Percentiles rank a stretch among this genome's conserved stretches.
These are phyloP conservation scores for Scopulariopsis brevicaulis DNA, from an alignment of 2,329 filamentous ascomycete species.

Conservation along the genomic window DNA sequence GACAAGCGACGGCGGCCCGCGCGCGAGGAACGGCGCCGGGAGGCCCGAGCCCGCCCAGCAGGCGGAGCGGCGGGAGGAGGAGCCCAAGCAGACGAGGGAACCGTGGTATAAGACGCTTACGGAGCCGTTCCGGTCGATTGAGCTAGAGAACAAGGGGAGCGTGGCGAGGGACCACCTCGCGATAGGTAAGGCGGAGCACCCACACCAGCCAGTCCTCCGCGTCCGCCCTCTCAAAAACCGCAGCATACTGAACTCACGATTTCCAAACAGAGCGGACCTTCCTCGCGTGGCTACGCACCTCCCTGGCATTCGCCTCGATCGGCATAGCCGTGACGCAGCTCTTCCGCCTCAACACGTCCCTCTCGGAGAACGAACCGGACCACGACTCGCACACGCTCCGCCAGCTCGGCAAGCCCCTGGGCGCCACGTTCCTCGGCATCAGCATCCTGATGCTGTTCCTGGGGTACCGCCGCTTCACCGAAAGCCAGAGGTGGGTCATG, in stretches of 20 bases:
- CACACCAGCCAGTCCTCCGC: background rate
- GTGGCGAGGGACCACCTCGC: conserved; percentile 76
- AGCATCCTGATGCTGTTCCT: conserved; percentile 64
- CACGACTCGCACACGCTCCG: conserved; percentile 30
- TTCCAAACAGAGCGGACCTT: conserved; percentile 60
- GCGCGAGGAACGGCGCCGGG: background rate
- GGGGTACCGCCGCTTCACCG: conserved; percentile 69
- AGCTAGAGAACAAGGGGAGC: conserved; percentile 77
- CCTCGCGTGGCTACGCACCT: conserved; percentile 75
- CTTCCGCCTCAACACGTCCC: conserved; percentile 67
- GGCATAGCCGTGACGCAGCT: conserved; percentile 77
- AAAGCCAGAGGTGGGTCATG: conserved; percentile 70
- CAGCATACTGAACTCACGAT: background rate
- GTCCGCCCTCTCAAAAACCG: background rate
- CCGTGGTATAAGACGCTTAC: conserved; percentile 1
- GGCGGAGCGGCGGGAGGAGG: background rate
- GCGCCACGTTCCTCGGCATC: conserved; percentile 65
- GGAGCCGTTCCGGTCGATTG: conserved; percentile 38
- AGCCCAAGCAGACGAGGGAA: background rate
- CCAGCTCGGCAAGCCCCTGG: conserved; percentile 61
- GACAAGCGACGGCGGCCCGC: background rate
- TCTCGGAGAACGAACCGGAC: conserved; percentile 20
- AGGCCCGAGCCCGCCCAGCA: background rate
- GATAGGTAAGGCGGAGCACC: conserved; percentile 40
- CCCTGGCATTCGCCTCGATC: conserved; percentile 70